Evolutionary conservation across 75 land plant genomes (phyloP).

Genomic region (Pinus albicaulis): DNA sequence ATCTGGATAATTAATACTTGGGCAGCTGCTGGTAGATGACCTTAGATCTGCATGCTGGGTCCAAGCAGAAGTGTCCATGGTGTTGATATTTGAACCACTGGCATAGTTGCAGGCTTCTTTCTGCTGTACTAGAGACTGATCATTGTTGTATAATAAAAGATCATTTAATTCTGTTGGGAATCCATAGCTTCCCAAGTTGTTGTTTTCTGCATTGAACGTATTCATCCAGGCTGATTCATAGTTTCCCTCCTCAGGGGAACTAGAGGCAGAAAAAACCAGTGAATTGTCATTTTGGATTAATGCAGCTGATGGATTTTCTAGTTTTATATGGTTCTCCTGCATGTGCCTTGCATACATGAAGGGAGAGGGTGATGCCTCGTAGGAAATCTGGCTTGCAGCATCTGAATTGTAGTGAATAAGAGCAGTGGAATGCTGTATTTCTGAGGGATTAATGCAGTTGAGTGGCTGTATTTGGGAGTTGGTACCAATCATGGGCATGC

Average conservation of each 20-base stretch:
- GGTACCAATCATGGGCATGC: background rate
- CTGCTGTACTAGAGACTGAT: background rate
- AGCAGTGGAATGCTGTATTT: background rate
- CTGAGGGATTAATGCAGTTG: background rate
- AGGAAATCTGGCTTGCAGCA: background rate
- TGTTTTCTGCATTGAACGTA: background rate
- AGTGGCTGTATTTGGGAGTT: conserved; percentile 1
- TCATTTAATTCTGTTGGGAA: conserved; percentile 1
- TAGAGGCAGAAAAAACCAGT: conserved; percentile 4
- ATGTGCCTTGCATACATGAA: background rate
- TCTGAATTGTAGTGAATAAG: no score
- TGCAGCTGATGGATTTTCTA: background rate
- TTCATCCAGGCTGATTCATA: conserved; percentile 1
- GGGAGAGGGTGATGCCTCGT: background rate
- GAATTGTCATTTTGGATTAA: background rate
- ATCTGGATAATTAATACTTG: background rate
- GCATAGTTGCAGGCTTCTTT: background rate
- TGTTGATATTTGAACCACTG: background rate
- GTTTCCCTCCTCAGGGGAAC: conserved; percentile 4
- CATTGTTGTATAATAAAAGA: background rate
- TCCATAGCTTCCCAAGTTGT: background rate
- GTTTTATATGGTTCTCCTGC: conserved; percentile 1
- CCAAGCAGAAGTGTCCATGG: background rate
- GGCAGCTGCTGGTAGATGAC: background rate
- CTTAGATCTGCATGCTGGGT: background rate